These are phyloP conservation scores for Gilbertella persicaria DNA, from an alignment of 371 early-diverging fungal species.

Conservation along the genomic window DNA sequence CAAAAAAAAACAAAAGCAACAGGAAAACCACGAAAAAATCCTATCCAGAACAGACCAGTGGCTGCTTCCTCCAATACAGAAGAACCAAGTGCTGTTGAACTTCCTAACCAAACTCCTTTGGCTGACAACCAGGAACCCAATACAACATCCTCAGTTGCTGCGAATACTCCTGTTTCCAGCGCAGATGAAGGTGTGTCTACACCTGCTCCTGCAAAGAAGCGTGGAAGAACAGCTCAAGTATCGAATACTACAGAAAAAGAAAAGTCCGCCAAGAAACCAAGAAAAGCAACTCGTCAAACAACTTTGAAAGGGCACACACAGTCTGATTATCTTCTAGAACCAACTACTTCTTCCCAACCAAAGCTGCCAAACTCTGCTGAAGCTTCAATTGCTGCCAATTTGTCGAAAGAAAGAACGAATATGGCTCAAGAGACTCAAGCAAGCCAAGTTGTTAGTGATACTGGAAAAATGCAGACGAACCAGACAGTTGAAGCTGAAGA, in stretches of 20 bases:
- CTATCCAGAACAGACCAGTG: too few species aligned
- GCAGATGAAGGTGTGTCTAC: too few species aligned
- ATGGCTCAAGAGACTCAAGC: too few species aligned
- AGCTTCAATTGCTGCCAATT: neutral
- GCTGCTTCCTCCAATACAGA: neutral
- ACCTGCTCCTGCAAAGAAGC: neutral
- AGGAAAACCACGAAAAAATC: constrained; percentile 2
- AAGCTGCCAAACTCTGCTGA: neutral
- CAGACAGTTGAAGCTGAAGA: too few species aligned
- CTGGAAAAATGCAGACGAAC: too few species aligned
- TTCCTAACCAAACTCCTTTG: neutral
- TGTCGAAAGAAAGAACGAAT: neutral
- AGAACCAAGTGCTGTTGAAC: neutral
- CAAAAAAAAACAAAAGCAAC: neutral
- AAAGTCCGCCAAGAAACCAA: neutral
- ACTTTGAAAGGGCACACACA: neutral
- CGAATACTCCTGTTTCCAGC: too few species aligned
- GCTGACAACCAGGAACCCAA: too few species aligned
- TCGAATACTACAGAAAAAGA: neutral
- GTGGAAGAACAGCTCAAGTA: neutral
- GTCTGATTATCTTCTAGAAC: too few species aligned
- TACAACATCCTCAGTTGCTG: too few species aligned
- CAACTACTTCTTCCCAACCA: too few species aligned
- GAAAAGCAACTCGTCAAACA: neutral
- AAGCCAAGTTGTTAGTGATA: too few species aligned